These are phyloP conservation scores for Metrosideros polymorpha DNA, from an alignment of 441 rosid genomes.

Conservation along the genomic window DNA sequence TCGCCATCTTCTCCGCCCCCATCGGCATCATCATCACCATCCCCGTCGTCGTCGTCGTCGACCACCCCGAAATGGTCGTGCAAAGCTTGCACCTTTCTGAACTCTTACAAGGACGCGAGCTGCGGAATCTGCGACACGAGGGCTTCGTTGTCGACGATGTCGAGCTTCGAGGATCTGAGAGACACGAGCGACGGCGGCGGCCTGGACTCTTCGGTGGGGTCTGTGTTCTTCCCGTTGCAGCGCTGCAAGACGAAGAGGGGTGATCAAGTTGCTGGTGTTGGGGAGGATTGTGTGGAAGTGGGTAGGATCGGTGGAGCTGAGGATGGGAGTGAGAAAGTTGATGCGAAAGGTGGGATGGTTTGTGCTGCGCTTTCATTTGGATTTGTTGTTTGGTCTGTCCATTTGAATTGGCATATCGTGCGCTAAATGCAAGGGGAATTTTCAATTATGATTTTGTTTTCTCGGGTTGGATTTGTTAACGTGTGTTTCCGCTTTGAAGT, in stretches of 20 bases:
- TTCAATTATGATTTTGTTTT: neutral
- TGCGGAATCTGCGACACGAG: constrained; percentile 69
- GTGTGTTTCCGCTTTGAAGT: neutral
- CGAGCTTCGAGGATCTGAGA: constrained; percentile 39
- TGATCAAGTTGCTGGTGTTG: constrained; percentile 18
- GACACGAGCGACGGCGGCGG: constrained; percentile 31
- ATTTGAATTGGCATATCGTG: neutral
- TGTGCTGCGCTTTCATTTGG: neutral
- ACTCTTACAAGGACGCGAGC: constrained; percentile 47
- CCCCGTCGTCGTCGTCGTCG: constrained; percentile 6
- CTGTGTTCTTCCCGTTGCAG: constrained; percentile 73
- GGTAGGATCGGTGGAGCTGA: constrained; percentile 21
- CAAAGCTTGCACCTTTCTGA: constrained; percentile 86
- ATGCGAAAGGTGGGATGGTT: constrained; percentile 28
- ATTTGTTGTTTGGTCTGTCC: neutral
- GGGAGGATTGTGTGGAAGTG: constrained; percentile 17
- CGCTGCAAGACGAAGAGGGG: constrained; percentile 49
- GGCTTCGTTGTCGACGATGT: constrained; percentile 30
- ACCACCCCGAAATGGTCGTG: constrained; percentile 69
- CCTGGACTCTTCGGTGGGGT: constrained; percentile 56
- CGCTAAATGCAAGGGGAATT: neutral
- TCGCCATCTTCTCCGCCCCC: constrained; percentile 26
- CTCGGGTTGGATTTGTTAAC: neutral
- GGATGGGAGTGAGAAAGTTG: constrained; percentile 25
- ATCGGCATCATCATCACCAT: neutral